phyloP scores from a whole-genome alignment of 2,329 filamentous ascomycete genomes.

The Beauveria sp. region DNA sequence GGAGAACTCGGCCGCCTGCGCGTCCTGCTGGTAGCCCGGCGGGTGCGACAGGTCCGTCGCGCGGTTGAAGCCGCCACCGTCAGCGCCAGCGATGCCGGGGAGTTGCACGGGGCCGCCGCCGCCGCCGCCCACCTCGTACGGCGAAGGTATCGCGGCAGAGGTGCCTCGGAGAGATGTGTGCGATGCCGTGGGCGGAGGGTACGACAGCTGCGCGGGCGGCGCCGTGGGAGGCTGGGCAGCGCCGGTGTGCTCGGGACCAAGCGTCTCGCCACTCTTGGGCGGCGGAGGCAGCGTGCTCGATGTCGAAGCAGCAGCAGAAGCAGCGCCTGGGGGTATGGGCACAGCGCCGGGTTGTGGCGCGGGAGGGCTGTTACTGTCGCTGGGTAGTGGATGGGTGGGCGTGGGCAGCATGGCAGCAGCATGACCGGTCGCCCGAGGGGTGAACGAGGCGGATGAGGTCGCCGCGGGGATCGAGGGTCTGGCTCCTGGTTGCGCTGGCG shows the following conservation, averaged over 20 bases:
- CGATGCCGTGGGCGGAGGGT: background rate
- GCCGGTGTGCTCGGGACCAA: constrained; percentile 6
- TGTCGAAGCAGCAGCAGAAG: background rate
- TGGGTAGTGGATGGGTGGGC: constrained; percentile 28
- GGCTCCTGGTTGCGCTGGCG: constrained; percentile 38
- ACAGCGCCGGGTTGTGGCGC: constrained; percentile 51
- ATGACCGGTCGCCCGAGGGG: constrained; percentile 28
- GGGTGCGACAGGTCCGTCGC: constrained; percentile 34
- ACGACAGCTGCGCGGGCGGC: constrained; percentile 26
- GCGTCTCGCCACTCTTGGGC: constrained; percentile 41
- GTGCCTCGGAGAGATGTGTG: constrained; percentile 24
- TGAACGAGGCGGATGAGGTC: background rate
- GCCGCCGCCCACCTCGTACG: background rate
- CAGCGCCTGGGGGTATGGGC: constrained; percentile 32
- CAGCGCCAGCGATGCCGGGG: constrained; percentile 13
- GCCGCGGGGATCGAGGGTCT: background rate
- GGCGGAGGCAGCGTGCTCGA: constrained; percentile 36
- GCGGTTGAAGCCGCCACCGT: constrained; percentile 14
- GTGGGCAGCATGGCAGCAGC: constrained; percentile 26
- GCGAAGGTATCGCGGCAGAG: constrained; percentile 23
- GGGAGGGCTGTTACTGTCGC: constrained; percentile 41
- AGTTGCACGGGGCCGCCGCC: background rate
- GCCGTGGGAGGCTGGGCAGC: constrained; percentile 35
- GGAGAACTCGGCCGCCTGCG: constrained; percentile 42
- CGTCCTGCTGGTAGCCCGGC: constrained; percentile 50